Base-by-base conservation (phyloP, 805 yeast genomes). In the Wickerhamomyces subpelliculosus region DNA sequence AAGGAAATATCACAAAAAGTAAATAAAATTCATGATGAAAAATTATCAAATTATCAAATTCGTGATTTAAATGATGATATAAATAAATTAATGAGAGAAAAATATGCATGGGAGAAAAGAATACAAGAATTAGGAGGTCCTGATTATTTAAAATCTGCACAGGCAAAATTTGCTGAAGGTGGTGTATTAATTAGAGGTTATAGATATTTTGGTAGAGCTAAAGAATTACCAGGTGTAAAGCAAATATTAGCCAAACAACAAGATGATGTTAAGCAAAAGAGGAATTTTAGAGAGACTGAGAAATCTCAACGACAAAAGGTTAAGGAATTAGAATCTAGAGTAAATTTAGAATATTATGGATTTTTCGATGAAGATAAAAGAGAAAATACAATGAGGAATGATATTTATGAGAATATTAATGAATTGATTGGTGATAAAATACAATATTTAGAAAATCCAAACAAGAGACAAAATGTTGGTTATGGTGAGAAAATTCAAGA, bases 191-290 rank as follows among this genome's bases (percentile, higher is more conserved):
- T 45, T 10, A 39, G 47, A 32, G 52, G 50, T 2, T 44, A 50
- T 17, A 62, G 82, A 39, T 89, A 84, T 58, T 89, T 77, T 60
- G 97, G 97, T 0, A 61, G 95, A 35, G 95, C 96, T 0, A 68
- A 75, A 37, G 90, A 86, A 32, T 60, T 88, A 8, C 83, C 87
- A 0, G 96, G 84, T 44, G 89, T 83, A 8, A 63, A 68, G 37
- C 68, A 68, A 41, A 44, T 73, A 18, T 43, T 77, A 16, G 64
- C 65, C 37, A 55, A 64, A 29, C 59, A 66, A 23, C 42, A 40
- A 20, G 41, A 44, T 38, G 55, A 51, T 32, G 51, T 42, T 12
- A 45, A 34, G 18, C 46, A 35, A 19, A 47, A 46, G 20, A 35
- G 37, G 12, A 35, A 46, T 12, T 30, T 37, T n/a, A n/a, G n/a